Evolutionary conservation across 2,329 filamentous ascomycete genomes (phyloP), one percentile per base, ranked within the genome.

Genomic region (Colletotrichum sp.): DNA sequence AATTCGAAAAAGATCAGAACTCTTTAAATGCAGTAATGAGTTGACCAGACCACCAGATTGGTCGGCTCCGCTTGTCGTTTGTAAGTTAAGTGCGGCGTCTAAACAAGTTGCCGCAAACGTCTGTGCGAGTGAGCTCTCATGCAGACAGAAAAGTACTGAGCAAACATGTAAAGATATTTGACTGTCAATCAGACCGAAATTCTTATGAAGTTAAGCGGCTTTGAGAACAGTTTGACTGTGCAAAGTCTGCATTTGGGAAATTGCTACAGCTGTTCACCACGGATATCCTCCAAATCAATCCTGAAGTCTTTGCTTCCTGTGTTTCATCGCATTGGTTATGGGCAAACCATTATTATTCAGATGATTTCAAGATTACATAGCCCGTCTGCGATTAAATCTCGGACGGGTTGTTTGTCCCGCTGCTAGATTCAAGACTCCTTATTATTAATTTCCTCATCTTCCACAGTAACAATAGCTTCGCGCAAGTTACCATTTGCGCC

Each of bases 171-270:
- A n/a, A 43, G 10, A n/a, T 43, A n/a, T 43, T 10, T 43, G 9
- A 12, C 12, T n/a, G 12, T 43, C 36, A n/a, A n/a, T n/a, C 10
- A n/a, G 2, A 18, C 3, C n/a, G 39, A 6, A n/a, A 48, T 48
- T n/a, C 1, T 3, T 3, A 7, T 48, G 8, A 0, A 48, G 39
- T 48, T n/a, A n/a, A 48, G 5, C 9, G 5, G 9, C 3, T n/a
- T 48, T 3, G 9, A 6, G 39, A 6, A n/a, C 3, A 0, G 2
- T n/a, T 12, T 52, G n/a, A 52, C 12, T 13, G 6, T 13, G 8
- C 9, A 52, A 7, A 0, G 43, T 22, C n/a, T 22, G n/a, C n/a
- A 3, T 22, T 22, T 52, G n/a, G 10, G 43, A 52, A 13, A 22
- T 22, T 13, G 6, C n/a, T 13, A 0, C 9, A n/a, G n/a, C 43